Conservation (phyloP, 2,329 filamentous ascomycete species). For the Claviceps sorghi region DNA sequence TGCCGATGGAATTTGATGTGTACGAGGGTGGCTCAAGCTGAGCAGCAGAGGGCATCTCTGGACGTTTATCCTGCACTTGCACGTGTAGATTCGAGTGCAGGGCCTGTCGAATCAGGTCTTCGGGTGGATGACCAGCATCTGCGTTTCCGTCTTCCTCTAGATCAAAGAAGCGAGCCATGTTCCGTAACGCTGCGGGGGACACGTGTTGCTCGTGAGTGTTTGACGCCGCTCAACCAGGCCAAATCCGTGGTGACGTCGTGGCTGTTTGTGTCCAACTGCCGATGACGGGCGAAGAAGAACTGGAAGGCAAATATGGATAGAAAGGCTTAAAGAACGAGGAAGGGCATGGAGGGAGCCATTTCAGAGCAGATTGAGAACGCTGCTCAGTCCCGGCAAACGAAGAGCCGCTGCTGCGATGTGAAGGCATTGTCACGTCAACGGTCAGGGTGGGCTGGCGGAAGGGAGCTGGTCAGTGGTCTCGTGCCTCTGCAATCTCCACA, state of each 20-base stretch:
- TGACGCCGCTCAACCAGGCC: neutral
- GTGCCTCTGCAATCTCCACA: slow-evolving; percentile 4
- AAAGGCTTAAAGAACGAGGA: neutral
- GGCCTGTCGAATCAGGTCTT: slow-evolving; percentile 3
- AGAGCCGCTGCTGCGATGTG: neutral
- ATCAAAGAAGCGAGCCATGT: slow-evolving; percentile 14
- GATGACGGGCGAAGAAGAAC: neutral
- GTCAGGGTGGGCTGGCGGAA: neutral
- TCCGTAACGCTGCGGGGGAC: neutral
- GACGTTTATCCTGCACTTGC: neutral
- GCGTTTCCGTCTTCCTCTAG: slow-evolving; percentile 8
- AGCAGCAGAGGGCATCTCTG: neutral
- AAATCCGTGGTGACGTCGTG: neutral
- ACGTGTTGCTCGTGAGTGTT: neutral
- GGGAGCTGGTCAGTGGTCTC: slow-evolving; percentile 3
- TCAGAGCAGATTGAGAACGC: neutral
- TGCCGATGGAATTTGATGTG: slow-evolving; percentile 12
- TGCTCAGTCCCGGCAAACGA: neutral
- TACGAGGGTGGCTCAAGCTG: neutral
- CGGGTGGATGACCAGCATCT: slow-evolving; percentile 1
- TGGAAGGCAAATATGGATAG: neutral
- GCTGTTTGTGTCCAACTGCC: neutral
- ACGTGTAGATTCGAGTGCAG: slow-evolving; percentile 2
- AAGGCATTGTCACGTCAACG: neutral
- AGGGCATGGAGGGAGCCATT: slow-evolving; percentile 4